These are phyloP conservation scores for Osmanthus fragrans DNA, from an alignment of 257 asterid genomes.

Conservation along the genomic window DNA sequence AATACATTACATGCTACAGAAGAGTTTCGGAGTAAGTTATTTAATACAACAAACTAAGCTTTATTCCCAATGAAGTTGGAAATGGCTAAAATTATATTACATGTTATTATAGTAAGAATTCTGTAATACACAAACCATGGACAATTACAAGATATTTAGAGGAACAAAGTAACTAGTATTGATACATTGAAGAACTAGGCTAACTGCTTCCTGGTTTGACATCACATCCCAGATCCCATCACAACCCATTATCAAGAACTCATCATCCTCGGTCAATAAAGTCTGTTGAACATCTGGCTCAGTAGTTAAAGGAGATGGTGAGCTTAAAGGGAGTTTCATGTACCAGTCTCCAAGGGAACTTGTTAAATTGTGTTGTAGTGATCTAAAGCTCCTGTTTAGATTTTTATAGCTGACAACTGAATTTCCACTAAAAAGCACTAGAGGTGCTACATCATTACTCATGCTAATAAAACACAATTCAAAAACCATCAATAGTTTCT, in stretches of 20 bases:
- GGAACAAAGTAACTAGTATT: too few relatives aligned
- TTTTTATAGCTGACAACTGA: too few relatives aligned
- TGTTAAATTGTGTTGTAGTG: too few relatives aligned
- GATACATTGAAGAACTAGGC: constrained; percentile 33
- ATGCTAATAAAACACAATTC: too few relatives aligned
- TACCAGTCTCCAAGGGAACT: constrained; percentile 97
- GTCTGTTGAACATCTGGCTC: constrained; percentile 76
- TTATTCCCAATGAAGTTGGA: too few relatives aligned
- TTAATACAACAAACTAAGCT: not conserved
- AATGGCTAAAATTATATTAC: not conserved
- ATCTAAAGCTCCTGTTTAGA: too few relatives aligned
- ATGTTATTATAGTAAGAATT: not conserved
- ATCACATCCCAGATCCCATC: constrained; percentile 96
- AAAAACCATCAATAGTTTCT: too few relatives aligned
- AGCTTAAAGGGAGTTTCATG: constrained; percentile 79
- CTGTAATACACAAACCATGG: too few relatives aligned
- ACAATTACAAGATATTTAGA: too few relatives aligned
- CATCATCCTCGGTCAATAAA: constrained; percentile 76
- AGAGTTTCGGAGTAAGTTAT: not conserved
- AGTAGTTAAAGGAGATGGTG: constrained; percentile 77
- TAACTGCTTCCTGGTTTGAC: constrained; percentile 84
- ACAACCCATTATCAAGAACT: constrained; percentile 82
- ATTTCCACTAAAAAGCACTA: too few relatives aligned
- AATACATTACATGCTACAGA: not conserved
- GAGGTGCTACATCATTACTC: too few relatives aligned